These are phyloP conservation scores for Talaromyces sp. DNA, from an alignment of 2,329 filamentous ascomycete genomes.

Conservation along the genomic window DNA sequence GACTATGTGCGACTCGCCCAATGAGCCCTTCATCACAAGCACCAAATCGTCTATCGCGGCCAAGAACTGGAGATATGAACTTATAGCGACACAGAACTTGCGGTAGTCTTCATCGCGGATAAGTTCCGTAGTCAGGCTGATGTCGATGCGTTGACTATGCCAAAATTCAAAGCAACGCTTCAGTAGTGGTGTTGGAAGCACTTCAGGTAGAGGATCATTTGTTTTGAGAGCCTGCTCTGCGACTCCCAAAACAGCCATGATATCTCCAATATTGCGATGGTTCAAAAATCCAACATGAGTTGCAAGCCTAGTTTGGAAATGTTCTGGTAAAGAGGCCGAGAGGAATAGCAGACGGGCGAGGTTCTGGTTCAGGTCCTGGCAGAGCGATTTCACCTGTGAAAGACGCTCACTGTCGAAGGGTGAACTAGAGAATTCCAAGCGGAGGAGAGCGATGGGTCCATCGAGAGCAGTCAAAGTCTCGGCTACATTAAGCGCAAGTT, in stretches of 20 bases:
- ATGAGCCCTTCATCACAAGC: slow-evolving; percentile 45
- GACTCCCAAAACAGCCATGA: slow-evolving; percentile 55
- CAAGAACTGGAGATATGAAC: slow-evolving; percentile 50
- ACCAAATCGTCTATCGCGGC: slow-evolving; percentile 50
- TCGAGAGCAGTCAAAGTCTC: slow-evolving; percentile 37
- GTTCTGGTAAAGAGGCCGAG: slow-evolving; percentile 37
- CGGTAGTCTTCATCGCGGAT: slow-evolving; percentile 49
- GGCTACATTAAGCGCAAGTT: slow-evolving; percentile 36
- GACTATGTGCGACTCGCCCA: slow-evolving; percentile 48
- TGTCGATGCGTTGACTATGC: slow-evolving; percentile 20
- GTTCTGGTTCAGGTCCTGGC: slow-evolving; percentile 36
- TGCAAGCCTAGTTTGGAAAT: slow-evolving; percentile 46
- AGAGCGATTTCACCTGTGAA: slow-evolving; percentile 34
- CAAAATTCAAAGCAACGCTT: slow-evolving; percentile 37
- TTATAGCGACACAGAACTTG: slow-evolving; percentile 52
- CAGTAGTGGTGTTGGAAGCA: slow-evolving; percentile 52
- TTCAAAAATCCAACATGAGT: slow-evolving; percentile 45
- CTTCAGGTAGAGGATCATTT: slow-evolving; percentile 51
- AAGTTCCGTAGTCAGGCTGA: slow-evolving; percentile 36
- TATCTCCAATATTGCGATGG: slow-evolving; percentile 50
- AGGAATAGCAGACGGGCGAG: slow-evolving; percentile 41
- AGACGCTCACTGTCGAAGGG: slow-evolving; percentile 41
- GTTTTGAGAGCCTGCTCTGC: slow-evolving; percentile 53
- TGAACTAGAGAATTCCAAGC: slow-evolving; percentile 44
- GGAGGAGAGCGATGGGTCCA: slow-evolving; percentile 37